Evolutionary conservation across 495 filamentous ascomycete species (phyloP), one percentile per base, ranked within the genome.

Genomic region (Collariella sp.): DNA sequence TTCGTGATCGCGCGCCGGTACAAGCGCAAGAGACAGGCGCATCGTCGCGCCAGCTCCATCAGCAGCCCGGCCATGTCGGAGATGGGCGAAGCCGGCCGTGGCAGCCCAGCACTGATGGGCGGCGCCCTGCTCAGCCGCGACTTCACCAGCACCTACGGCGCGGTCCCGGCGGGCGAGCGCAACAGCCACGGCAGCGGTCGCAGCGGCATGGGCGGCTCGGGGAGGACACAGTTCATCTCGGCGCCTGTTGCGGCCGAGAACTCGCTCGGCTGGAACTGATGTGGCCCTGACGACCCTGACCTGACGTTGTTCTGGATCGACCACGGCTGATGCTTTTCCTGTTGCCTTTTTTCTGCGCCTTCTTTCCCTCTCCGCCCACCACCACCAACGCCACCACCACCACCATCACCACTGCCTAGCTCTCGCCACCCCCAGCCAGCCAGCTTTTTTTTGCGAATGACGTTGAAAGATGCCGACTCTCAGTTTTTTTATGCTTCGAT

Each of bases 171-270:
- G 61, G 84, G 63, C 36, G 65, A 56, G 9, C 59, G 62, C n/a
- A 52, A 67, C 54, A 68, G 68, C 58, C 64, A 68, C 35, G 68
- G 66, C 79, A 87, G 43, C 79, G 86, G 61, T 59, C 76, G 85
- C 57, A 87, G 83, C 62, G 80, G 79, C 20, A 83, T 83, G 67
- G 83, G 84, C 68, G 81, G 81, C 76, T 88, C 86, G 66, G 85
- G 85, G 46, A 75, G 85, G 60, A 83, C 82, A 46, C 71, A 79
- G 57, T 78, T 79, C 66, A 89, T 89, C 59, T 87, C 83, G 39
- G 83, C 81, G 46, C 93, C 93, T 4, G 87, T 98, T 54, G 94
- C 91, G 77, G 88, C 91, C 39, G 93, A 96, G 77, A 98, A 98
- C 75, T 95, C 89, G 48, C 81, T 98, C 57, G 93, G 93, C 58